Percentiles rank a stretch among this genome's conserved stretches.
Evolutionary conservation across 768 basidiomycete species (phyloP).

Genomic region (Mycena sanguinolenta): DNA sequence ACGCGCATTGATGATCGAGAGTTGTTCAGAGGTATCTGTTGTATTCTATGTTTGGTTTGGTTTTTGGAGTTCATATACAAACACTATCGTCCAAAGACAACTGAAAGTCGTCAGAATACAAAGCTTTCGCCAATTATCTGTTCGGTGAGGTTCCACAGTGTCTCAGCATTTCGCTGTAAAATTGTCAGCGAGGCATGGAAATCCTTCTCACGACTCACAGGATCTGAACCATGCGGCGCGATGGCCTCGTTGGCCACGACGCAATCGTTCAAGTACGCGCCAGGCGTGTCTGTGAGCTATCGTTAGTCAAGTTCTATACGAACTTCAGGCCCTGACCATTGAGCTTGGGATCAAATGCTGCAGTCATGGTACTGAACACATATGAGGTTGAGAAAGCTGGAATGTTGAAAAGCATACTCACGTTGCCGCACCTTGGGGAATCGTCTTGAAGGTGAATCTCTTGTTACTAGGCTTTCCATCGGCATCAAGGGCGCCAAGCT

Average conservation of each 20-base stretch:
- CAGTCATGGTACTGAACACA: conserved; percentile 16
- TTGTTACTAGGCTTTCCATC: conserved; percentile 13
- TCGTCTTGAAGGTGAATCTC: conserved; percentile 14
- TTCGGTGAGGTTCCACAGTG: conserved; percentile 8
- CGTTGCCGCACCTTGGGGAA: conserved; percentile 32
- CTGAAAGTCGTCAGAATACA: no score
- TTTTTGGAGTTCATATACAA: neutral
- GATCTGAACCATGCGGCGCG: conserved; percentile 11
- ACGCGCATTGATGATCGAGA: neutral
- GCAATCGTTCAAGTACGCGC: conserved; percentile 15
- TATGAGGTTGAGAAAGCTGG: neutral
- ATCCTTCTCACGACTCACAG: neutral
- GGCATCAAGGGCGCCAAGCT: neutral
- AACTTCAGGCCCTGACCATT: conserved; percentile 7
- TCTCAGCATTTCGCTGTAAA: conserved; percentile 16
- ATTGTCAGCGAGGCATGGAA: neutral
- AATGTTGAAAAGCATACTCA: neutral
- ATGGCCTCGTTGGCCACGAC: conserved; percentile 8
- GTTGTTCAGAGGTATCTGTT: neutral
- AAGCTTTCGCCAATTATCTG: conserved; percentile 5
- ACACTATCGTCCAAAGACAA: no score
- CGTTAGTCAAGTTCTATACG: neutral
- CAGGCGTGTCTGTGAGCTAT: neutral
- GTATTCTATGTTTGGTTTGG: neutral
- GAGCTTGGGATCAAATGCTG: conserved; percentile 30